These are phyloP conservation scores for Xerocomus minutiporus DNA, from an alignment of 1,284 basidiomycete species.

Conservation along the genomic window DNA sequence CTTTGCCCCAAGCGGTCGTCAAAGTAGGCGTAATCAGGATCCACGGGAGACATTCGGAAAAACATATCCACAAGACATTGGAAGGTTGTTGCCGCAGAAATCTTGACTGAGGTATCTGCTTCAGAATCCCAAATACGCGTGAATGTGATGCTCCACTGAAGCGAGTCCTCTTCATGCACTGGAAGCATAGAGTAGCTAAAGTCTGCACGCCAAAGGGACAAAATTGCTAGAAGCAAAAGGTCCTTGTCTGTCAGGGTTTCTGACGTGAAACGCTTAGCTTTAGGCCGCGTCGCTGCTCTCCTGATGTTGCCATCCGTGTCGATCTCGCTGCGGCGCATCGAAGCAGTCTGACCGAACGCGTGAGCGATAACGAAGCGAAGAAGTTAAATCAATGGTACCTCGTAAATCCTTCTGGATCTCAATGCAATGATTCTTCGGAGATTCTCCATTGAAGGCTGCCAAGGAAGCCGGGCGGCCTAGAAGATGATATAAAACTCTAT, in stretches of 20 bases:
- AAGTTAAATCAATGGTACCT: constrained; percentile 36
- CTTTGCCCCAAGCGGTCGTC: constrained; percentile 36
- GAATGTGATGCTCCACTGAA: constrained; percentile 43
- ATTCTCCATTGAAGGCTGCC: constrained; percentile 51
- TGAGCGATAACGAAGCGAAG: constrained; percentile 10
- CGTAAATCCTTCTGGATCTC: constrained; percentile 54
- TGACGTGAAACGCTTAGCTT: constrained; percentile 50
- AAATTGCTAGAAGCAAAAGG: constrained; percentile 58
- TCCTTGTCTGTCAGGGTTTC: constrained; percentile 64
- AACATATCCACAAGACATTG: constrained; percentile 44
- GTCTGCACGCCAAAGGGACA: constrained; percentile 63
- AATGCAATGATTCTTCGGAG: constrained; percentile 42
- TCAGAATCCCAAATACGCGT: constrained; percentile 57
- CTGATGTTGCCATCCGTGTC: constrained; percentile 54
- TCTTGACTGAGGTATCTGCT: constrained; percentile 61
- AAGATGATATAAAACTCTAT: constrained; percentile 7
- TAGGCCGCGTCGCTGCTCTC: constrained; percentile 53
- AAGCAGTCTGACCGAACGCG: constrained; percentile 37
- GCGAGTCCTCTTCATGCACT: constrained; percentile 33
- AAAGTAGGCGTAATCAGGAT: constrained; percentile 35
- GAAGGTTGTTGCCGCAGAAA: constrained; percentile 49
- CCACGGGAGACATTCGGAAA: constrained; percentile 39
- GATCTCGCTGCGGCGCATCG: constrained; percentile 50
- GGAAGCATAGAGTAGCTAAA: constrained; percentile 45
- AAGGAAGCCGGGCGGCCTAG: constrained; percentile 52